phyloP scores from a whole-genome alignment of 352 stramenopile species.

The Thalassiosira ordinaria region DNA sequence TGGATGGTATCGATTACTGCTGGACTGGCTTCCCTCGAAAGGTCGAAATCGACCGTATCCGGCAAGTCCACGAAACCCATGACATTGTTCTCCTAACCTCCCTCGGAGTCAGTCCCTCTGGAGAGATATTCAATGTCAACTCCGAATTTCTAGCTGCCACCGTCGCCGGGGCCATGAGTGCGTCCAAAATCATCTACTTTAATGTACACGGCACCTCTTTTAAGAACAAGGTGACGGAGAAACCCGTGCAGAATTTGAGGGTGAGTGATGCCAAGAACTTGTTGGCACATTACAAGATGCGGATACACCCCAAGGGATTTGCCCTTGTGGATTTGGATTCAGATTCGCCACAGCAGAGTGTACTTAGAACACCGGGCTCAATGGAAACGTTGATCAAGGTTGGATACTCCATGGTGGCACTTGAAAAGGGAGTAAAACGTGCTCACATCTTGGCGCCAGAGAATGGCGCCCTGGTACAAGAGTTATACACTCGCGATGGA shows the following conservation, averaged over 20 bases:
- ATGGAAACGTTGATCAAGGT: slow-evolving; percentile 79
- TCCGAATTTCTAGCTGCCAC: slow-evolving; percentile 83
- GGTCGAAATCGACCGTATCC: slow-evolving; percentile 93
- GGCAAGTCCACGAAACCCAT: slow-evolving; percentile 89
- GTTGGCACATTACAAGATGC: slow-evolving; percentile 67
- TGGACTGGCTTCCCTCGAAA: slow-evolving; percentile 94
- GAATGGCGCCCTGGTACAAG: slow-evolving; percentile 91
- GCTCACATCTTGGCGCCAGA: slow-evolving; percentile 87
- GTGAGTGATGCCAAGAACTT: slow-evolving; percentile 81
- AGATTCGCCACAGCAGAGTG: slow-evolving; percentile 42
- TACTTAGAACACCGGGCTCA: slow-evolving; percentile 36
- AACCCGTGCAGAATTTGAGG: slow-evolving; percentile 77
- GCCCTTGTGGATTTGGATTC: slow-evolving; percentile 47
- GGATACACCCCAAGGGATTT: slow-evolving; percentile 73
- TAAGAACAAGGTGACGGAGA: slow-evolving; percentile 69
- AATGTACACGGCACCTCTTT: slow-evolving; percentile 76
- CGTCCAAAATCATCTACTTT: slow-evolving; percentile 88
- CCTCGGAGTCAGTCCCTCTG: slow-evolving; percentile 94
- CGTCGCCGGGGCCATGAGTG: slow-evolving; percentile 78
- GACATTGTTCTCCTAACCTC: slow-evolving; percentile 97
- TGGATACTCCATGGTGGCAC: slow-evolving; percentile 75
- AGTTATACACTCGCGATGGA: slow-evolving; percentile 98
- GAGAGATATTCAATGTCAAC: slow-evolving; percentile 92
- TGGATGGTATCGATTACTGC: slow-evolving; percentile 83
- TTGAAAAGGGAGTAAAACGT: slow-evolving; percentile 85